A percentile compares a stretch with the other conserved stretches of the same genome.
Evolutionary conservation across 768 basidiomycete genomes (phyloP).

Genomic region (Dacryopinax spathularia): DNA sequence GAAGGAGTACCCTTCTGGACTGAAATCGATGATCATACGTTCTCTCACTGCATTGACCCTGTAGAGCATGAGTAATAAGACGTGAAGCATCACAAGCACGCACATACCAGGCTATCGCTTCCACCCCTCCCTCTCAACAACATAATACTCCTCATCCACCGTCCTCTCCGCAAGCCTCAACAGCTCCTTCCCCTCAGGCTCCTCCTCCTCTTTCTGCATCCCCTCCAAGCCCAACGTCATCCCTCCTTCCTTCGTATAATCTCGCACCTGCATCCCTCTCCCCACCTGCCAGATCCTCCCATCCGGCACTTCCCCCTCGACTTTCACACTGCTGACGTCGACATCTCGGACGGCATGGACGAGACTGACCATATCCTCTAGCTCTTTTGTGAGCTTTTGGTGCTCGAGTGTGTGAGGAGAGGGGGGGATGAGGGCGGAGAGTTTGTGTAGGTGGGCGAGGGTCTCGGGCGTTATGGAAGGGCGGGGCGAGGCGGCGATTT

Average conservation of each 20-base stretch:
- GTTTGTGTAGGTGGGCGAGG: slow-evolving; percentile 49
- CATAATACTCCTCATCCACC: too few relatives aligned
- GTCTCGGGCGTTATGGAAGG: slow-evolving; percentile 45
- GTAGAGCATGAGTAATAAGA: too few relatives aligned
- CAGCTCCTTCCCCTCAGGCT: slow-evolving; percentile 31
- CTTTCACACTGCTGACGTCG: slow-evolving; percentile 16
- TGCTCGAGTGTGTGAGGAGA: slow-evolving; percentile 42
- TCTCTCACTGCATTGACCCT: too few relatives aligned
- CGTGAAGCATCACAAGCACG: too few relatives aligned
- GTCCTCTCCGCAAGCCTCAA: slow-evolving; percentile 40
- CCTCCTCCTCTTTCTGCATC: slow-evolving; percentile 14
- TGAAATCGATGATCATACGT: too few relatives aligned
- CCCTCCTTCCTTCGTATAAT: slow-evolving; percentile 3
- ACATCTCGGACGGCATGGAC: slow-evolving; percentile 72
- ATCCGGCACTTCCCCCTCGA: slow-evolving; percentile 26
- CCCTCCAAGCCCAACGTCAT: slow-evolving; percentile 5
- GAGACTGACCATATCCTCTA: slow-evolving; percentile 58
- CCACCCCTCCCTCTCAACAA: too few relatives aligned
- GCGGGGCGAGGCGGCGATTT: slow-evolving; percentile 62
- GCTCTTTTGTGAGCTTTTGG: slow-evolving; percentile 36
- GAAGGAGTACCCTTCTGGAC: too few relatives aligned
- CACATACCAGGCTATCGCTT: too few relatives aligned
- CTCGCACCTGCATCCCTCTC: slow-evolving; percentile 22
- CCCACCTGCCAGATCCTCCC: slow-evolving; percentile 33
- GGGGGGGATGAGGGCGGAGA: slow-evolving; percentile 61